These are phyloP conservation scores for Leccinum holopus DNA, from an alignment of 1,284 basidiomycete species.

Conservation along the genomic window DNA sequence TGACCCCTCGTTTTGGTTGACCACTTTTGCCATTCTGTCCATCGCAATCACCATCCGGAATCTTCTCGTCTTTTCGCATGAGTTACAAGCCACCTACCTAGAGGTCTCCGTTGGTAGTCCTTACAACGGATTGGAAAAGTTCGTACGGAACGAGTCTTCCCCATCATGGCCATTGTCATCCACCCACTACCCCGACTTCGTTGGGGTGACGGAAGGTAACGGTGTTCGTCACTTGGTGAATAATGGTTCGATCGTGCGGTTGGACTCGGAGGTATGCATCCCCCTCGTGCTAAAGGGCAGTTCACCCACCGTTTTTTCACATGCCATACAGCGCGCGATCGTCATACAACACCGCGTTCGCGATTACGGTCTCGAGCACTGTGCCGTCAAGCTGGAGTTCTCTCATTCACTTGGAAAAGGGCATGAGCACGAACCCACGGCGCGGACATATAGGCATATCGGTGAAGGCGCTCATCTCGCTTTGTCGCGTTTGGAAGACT, in stretches of 20 bases:
- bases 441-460: constrained; percentile 18
- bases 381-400: constrained; percentile 16
- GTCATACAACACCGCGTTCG: constrained; percentile 25
- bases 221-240: constrained; percentile 10
- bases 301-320: background rate
- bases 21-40: constrained; percentile 20
- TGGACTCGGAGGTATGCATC: constrained; percentile 19
- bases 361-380: constrained; percentile 25
- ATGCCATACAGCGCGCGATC: constrained; percentile 15
- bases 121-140: constrained; percentile 26
- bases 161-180: constrained; percentile 27
- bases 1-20: constrained; percentile 23
- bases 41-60: constrained; percentile 25
- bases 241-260: constrained; percentile 24
- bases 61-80: constrained; percentile 18
- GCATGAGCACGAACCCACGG: constrained; percentile 2
- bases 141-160: constrained; percentile 26
- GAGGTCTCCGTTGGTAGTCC: constrained; percentile 21
- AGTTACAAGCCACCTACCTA: background rate
- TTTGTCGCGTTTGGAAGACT: constrained; percentile 22
- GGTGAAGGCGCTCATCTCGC: constrained; percentile 20
- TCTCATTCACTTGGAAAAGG: background rate
- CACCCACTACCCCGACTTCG: constrained; percentile 24
- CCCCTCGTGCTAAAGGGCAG: background rate
- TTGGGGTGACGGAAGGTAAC: constrained; percentile 20